A percentile compares a stretch with the other conserved stretches of the same genome.
Conservation (phyloP, 495 filamentous ascomycete species). For the Choiromyces venosus region DNA sequence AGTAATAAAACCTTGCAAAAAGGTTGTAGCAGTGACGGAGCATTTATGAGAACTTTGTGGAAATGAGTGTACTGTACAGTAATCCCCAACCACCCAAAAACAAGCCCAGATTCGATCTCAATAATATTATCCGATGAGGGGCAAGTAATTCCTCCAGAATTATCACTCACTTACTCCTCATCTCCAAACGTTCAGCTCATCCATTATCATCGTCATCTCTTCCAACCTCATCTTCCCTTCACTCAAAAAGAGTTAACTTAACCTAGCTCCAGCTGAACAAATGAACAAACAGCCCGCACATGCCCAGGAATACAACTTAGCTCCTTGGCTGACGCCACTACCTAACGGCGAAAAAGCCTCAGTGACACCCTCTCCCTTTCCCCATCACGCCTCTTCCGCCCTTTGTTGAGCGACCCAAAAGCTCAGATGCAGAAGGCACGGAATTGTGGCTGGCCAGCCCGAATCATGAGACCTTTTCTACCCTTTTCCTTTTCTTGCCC, state of each 20-base stretch:
- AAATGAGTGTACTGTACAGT: too few relatives aligned
- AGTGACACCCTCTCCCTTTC: neutral
- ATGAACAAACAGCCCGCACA: neutral
- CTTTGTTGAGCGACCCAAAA: neutral
- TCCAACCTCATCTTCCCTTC: neutral
- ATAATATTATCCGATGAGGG: neutral
- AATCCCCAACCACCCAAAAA: neutral
- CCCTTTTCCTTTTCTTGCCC: neutral
- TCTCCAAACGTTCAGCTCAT: neutral
- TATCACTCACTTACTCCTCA: neutral
- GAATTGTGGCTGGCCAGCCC: neutral
- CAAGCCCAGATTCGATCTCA: neutral
- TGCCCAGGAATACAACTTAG: neutral
- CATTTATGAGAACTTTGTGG: too few relatives aligned
- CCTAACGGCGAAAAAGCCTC: neutral
- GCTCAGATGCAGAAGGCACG: neutral
- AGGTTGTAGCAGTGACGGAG: too few relatives aligned
- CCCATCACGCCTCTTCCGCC: neutral
- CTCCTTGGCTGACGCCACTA: neutral
- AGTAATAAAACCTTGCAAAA: too few relatives aligned
- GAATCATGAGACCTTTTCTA: neutral
- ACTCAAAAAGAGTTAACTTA: neutral
- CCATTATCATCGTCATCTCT: neutral
- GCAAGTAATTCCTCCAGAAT: neutral
- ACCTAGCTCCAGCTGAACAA: neutral